Evolutionary conservation across 2,329 filamentous ascomycete species (phyloP).

Genomic region (Fusarium austroafricanum): DNA sequence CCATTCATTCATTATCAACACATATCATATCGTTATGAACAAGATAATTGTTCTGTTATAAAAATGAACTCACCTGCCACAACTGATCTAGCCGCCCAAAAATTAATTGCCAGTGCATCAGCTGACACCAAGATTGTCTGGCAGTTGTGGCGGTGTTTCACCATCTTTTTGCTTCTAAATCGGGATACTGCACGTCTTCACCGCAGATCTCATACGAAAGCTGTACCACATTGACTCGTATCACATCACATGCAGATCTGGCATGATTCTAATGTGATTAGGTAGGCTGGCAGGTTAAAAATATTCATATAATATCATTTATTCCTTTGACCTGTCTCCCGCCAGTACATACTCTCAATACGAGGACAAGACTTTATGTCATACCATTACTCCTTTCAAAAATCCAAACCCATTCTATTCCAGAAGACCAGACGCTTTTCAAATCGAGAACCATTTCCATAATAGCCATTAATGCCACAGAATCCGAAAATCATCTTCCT

Average conservation of each 20-base stretch:
- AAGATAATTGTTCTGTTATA: background rate
- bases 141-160: constrained; percentile 38
- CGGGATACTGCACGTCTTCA: constrained; percentile 24
- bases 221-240: constrained; percentile 2
- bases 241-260: constrained; percentile 9
- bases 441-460: background rate
- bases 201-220: constrained; percentile 17
- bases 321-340: constrained; percentile 14
- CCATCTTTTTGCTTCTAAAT: constrained; percentile 39
- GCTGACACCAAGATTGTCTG: constrained; percentile 28
- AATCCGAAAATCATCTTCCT: background rate
- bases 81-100: background rate
- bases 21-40: background rate
- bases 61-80: constrained; percentile 10
- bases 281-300: too few relatives aligned
- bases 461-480: background rate
- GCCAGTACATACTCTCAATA: background rate
- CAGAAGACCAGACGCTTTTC: background rate
- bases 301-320: constrained; percentile 3
- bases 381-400: background rate
- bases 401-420: constrained; percentile 1
- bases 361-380: constrained; percentile 2
- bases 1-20: background rate
- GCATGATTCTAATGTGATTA: background rate
- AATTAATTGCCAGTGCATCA: constrained; percentile 5